A percentile compares a stretch with the other conserved stretches of the same genome.
phyloP scores from a whole-genome alignment of 2,329 filamentous ascomycete species.

The Verticillium alfalfae region DNA sequence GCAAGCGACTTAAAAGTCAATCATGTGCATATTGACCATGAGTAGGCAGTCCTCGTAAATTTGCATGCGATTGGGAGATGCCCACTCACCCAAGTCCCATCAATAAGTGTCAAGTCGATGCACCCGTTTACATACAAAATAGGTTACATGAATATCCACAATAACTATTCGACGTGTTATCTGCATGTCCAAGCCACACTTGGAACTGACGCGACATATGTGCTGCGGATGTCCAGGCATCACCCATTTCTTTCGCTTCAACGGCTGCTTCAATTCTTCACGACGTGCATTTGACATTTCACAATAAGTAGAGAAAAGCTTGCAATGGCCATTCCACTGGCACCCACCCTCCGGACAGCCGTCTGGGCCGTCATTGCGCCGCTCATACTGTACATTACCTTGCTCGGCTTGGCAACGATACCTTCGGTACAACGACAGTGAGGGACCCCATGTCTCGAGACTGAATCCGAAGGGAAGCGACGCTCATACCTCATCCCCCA shows the following conservation, averaged over 20 bases:
- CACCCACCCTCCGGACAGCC: constrained; percentile 27
- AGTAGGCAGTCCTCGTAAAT: too few relatives aligned
- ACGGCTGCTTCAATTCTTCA: neutral
- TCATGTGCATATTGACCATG: too few relatives aligned
- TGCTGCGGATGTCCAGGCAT: neutral
- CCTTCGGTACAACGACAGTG: constrained; percentile 78
- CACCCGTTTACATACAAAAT: too few relatives aligned
- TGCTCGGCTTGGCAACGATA: constrained; percentile 60
- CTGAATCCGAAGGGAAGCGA: neutral
- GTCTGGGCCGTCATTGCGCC: constrained; percentile 53
- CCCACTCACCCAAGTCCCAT: too few relatives aligned
- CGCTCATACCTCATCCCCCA: neutral
- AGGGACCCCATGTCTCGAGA: constrained; percentile 21
- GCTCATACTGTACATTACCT: constrained; percentile 59
- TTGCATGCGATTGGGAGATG: too few relatives aligned
- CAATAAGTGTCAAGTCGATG: too few relatives aligned
- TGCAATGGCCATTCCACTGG: neutral
- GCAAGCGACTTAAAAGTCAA: too few relatives aligned
- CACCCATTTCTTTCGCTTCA: neutral
- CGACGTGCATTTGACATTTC: neutral
- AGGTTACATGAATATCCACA: too few relatives aligned
- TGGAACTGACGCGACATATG: neutral
- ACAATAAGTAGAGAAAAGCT: neutral
- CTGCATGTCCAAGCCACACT: neutral
- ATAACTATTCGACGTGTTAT: neutral